Base-by-base conservation (phyloP, 441 rosid species). In the Jatropha podagrica region DNA sequence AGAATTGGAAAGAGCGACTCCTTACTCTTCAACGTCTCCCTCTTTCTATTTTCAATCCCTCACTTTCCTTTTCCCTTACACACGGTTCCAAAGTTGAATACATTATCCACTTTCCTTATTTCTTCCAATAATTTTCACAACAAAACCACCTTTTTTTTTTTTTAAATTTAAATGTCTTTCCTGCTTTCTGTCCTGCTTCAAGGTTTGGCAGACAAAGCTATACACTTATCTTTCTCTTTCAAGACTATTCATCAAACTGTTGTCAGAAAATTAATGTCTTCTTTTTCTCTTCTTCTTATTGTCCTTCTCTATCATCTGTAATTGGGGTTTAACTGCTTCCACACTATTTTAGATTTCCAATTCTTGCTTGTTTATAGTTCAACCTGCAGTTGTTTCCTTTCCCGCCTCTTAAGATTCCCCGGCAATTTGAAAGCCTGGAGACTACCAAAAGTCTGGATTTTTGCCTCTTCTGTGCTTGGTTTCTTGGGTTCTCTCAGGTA, bases 401-500 rank as follows among this genome's bases (percentile, higher is more conserved):
- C 49, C 72, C 70, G 26, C 62, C 37, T n/a, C 68, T 42, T 66
- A 48, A 55, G 70, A 75, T 67, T 74, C 76, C 48, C 68, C 48
- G 13, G 75, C 74, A 18, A 73, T 65, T 73, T 66, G 61, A 58
- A 77, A 69, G 80, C 74, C 38, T 59, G 67, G 67, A 72, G 74
- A 52, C 74, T 63, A 48, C 78, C 26, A 9, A 46, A 58, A 72
- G 72, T 78, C 69, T 68, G 76, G 61, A 68, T 74, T 73, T 76
- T 83, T 56, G 41, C 65, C 68, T 76, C 73, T 55, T 44, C 77
- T 71, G n/a, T 55, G 77, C 71, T 62, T 74, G 71, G 71, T 69
- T 79, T 80, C 75, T 76, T 66, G 71, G 72, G 64, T 82, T 76
- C 54, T 80, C 71, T 82, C 82, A 80, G 89, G 88, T 83, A 79